Base-by-base conservation (phyloP, 2,329 filamentous ascomycete species). In the Trichophyton equinum region DNA sequence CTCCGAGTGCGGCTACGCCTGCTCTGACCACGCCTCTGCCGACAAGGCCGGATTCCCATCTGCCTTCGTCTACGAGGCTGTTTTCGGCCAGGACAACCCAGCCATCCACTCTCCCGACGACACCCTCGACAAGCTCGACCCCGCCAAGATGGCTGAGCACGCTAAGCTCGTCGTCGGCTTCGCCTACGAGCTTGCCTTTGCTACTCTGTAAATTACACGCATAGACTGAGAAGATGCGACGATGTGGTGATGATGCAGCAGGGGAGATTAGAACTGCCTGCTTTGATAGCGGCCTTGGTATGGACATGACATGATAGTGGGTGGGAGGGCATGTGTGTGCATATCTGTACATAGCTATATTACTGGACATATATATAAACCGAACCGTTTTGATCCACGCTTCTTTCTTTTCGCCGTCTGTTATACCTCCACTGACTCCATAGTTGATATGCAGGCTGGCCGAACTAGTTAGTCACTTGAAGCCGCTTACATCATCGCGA, bases 141-240 rank as follows among this genome's bases (percentile, higher is more conserved):
- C 95, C 71, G 85, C 91, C 71, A 91, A 96, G 73, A 95, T 96
- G 90, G 79, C 94, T 38, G 86, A 96, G 76, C 91, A 96, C 74
- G 89, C 89, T 22, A 86, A 85, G 71, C 81, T 96, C 80, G 94
- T 89, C 1, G 78, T 95, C 36, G 88, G 86, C 4, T 81, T 95
- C 67, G 89, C 86, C 3, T 92, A 91, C 68, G 91, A 96, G 77
- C 81, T 95, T 63, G 89, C 85, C 8, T 89, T 89, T 58, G 44
- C 53, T 20, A 38, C 20, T 33, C 36, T 56, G 22, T 56, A 56
- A 56, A 56, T 33, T 18, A 44, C 13, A 44, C 6, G 15, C 40
- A 18, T n/a, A n/a, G n/a, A n/a, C 6, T 5, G n/a, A 44, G 15
- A 44, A 30, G 27, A 30, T 30, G 27, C 6, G 27, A 7, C 40